A percentile compares a stretch with the other conserved stretches of the same genome.
Evolutionary conservation across 2,329 filamentous ascomycete genomes (phyloP).

Genomic region (Ilyonectria mors-panacis): DNA sequence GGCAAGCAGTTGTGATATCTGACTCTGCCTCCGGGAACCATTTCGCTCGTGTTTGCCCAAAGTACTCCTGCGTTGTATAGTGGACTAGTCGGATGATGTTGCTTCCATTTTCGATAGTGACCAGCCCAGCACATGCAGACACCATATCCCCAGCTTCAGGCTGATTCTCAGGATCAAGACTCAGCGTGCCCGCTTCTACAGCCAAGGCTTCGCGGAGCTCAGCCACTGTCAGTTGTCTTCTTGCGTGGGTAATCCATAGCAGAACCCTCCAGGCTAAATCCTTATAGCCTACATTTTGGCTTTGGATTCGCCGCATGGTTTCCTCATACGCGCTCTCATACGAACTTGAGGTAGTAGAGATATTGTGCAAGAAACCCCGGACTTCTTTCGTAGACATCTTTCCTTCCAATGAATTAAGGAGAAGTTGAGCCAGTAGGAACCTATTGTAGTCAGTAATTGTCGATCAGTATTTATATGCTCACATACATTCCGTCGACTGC

Average conservation of each 20-base stretch:
- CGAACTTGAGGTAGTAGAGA: neutral
- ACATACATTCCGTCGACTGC: neutral
- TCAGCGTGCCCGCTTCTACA: neutral
- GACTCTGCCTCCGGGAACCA: conserved; percentile 53
- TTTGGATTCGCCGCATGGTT: neutral
- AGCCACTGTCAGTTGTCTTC: neutral
- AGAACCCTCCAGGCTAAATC: neutral
- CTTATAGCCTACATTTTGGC: neutral
- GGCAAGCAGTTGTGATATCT: conserved; percentile 49
- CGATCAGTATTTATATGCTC: neutral
- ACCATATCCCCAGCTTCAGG: neutral
- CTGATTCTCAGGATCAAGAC: neutral
- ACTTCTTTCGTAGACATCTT: neutral
- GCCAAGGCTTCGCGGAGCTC: neutral
- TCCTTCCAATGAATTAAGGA: neutral
- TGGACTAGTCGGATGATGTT: conserved; percentile 59
- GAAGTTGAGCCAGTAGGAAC: neutral
- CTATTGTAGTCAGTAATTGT: neutral
- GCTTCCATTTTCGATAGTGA: conserved; percentile 35
- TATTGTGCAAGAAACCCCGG: neutral
- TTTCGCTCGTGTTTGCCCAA: conserved; percentile 46
- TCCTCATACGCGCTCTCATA: neutral
- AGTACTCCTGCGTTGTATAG: conserved; percentile 61
- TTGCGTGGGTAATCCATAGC: neutral
- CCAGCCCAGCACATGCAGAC: neutral